Conservation (phyloP, 352 stramenopile genomes). For the Pythium myriotylum region DNA sequence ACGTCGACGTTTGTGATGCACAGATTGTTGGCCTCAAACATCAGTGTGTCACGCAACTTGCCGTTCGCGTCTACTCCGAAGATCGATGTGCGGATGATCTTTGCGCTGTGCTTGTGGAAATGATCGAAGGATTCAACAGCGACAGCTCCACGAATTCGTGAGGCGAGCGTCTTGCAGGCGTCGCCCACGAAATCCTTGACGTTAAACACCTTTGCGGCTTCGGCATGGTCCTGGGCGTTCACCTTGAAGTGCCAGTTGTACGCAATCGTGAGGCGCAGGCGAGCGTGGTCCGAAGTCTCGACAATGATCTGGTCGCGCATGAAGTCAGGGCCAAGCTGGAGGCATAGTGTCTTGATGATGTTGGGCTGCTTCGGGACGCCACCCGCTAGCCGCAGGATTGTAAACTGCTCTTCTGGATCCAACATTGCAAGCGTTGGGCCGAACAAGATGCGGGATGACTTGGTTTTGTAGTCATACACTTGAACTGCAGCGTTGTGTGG, state of each 20-base stretch:
- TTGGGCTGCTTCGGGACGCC: slow-evolving; percentile 77
- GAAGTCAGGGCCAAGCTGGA: slow-evolving; percentile 82
- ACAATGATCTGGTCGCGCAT: slow-evolving; percentile 87
- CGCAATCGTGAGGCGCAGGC: slow-evolving; percentile 72
- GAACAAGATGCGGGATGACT: slow-evolving; percentile 79
- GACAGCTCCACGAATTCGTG: slow-evolving; percentile 73
- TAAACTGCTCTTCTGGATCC: slow-evolving; percentile 83
- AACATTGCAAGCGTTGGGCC: slow-evolving; percentile 81
- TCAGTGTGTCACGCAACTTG: slow-evolving; percentile 54
- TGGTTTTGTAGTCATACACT: slow-evolving; percentile 87
- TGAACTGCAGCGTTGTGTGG: slow-evolving; percentile 82
- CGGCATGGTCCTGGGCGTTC: slow-evolving; percentile 45
- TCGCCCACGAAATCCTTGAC: slow-evolving; percentile 84
- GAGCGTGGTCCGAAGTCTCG: slow-evolving; percentile 79
- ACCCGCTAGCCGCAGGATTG: slow-evolving; percentile 67
- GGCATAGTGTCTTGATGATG: slow-evolving; percentile 75
- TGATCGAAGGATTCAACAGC: slow-evolving; percentile 76
- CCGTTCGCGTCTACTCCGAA: slow-evolving; percentile 64
- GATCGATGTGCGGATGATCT: slow-evolving; percentile 81
- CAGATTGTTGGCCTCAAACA: slow-evolving; percentile 77
- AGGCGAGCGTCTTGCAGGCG: slow-evolving; percentile 80
- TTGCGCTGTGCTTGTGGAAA: slow-evolving; percentile 83
- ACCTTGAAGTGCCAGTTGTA: slow-evolving; percentile 88
- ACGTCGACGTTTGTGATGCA: slow-evolving; percentile 86
- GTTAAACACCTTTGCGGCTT: slow-evolving; percentile 77